Base-by-base conservation (phyloP, 1,284 basidiomycete genomes). In the Puccinia novopanici region DNA sequence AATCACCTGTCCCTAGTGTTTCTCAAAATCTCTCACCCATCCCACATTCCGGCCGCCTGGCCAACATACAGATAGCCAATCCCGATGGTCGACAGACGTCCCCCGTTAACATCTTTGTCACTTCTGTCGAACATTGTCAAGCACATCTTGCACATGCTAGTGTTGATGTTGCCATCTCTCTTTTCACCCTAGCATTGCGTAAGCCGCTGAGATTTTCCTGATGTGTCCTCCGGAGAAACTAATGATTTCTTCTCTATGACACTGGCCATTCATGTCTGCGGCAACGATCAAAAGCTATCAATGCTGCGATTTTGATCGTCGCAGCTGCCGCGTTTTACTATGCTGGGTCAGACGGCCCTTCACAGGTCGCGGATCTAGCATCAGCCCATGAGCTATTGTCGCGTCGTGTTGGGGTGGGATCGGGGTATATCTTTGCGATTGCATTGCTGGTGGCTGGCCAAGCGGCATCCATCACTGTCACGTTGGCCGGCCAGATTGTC, bases 401-500 rank as follows among this genome's bases (percentile, higher is more conserved):
- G 54, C 85, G 87, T 34, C 86, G 88, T 65, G 88, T 96, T 71
- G 93, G 93, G 6, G 0, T 81, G 90, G 92, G 89, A 59, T 91
- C 93, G 17, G 94, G 91, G 0, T 89, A 91, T 42, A 87, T 96
- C 67, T 97, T 97, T 84, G 94, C 95, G 0, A 85, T 98, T 57
- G 93, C 92, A 0, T 87, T 97, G 9, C 89, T 97, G 13, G 91
- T 91, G 54, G 89, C 94, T 0, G 95, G 95, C 3, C 94, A 98
- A 88, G 94, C 93, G 82, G 93, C 96, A 0, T 93, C 92, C 12
- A 90, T 98, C 81, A 93, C 97, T 1, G 95, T 93, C 9, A 98
- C 95, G 0, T 89, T 98, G 17, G 92, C 94, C 0, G 96, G 95
- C 0, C 89, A 98, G 86, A 91, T 95, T 63, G 92, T 98, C 50